These are phyloP conservation scores for Wickerhamiella kurtzmanii DNA, from an alignment of 805 yeast species.

Conservation along the genomic window DNA sequence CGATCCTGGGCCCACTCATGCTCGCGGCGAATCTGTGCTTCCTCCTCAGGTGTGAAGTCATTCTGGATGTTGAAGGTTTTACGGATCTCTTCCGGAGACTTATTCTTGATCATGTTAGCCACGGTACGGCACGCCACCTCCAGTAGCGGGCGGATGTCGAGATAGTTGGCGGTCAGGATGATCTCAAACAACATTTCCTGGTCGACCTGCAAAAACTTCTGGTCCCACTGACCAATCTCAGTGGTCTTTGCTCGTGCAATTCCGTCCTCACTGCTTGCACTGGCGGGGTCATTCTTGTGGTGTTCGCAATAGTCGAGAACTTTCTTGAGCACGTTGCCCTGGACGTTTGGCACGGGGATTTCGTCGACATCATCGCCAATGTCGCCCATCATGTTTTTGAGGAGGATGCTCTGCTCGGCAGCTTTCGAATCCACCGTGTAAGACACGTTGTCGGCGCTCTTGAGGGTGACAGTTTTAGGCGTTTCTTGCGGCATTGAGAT, in stretches of 20 bases:
- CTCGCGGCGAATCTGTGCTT: conserved; percentile 33
- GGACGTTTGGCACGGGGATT: conserved; percentile 82
- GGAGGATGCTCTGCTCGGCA: conserved; percentile 72
- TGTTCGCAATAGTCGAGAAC: conserved; percentile 96
- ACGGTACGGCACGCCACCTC: conserved; percentile 38
- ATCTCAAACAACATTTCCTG: conserved; percentile 43
- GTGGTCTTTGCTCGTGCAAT: conserved; percentile 64
- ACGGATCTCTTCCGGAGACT: conserved; percentile 34
- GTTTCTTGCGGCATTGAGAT: no score
- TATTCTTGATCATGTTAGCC: conserved; percentile 36
- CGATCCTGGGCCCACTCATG: conserved; percentile 34
- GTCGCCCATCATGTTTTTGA: conserved; percentile 79
- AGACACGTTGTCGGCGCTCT: conserved; percentile 18
- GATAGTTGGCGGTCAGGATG: conserved; percentile 35
- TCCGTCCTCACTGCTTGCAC: conserved; percentile 42
- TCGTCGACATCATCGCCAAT: conserved; percentile 47
- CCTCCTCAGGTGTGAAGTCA: conserved; percentile 37
- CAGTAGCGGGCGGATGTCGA: conserved; percentile 33
- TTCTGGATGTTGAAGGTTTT: conserved; percentile 33
- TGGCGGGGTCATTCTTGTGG: conserved; percentile 62
- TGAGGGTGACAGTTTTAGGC: conserved; percentile 11
- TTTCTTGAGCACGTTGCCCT: conserved; percentile 52
- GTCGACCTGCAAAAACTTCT: conserved; percentile 83
- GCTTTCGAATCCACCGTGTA: conserved; percentile 36
- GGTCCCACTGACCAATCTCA: conserved; percentile 93